These are phyloP conservation scores for Mrakiaceae sp. DNA, from an alignment of 1,284 basidiomycete species.

Conservation along the genomic window DNA sequence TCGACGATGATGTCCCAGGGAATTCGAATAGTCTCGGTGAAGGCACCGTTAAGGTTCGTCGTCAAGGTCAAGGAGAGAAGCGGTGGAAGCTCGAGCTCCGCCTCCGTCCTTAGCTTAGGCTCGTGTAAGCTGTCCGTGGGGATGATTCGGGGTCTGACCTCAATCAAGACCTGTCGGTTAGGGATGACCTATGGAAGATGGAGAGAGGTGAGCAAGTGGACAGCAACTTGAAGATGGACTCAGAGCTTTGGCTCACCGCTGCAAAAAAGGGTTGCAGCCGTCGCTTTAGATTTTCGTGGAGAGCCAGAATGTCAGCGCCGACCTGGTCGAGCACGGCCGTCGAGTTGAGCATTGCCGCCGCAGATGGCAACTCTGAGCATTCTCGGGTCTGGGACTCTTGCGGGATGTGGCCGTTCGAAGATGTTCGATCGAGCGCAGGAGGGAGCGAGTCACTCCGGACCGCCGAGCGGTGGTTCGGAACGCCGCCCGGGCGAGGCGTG, in stretches of 20 bases:
- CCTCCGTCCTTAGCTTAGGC: background rate
- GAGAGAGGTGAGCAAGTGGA: no score
- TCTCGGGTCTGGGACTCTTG: background rate
- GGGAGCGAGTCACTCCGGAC: background rate
- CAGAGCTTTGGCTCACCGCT: background rate
- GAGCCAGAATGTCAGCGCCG: conserved; percentile 38
- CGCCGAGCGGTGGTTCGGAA: background rate
- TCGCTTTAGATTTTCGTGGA: conserved; percentile 60
- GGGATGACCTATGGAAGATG: conserved; percentile 20
- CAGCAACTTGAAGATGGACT: no score
- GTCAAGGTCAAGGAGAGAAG: conserved; percentile 8
- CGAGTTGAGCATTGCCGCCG: conserved; percentile 2
- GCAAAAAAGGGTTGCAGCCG: conserved; percentile 60
- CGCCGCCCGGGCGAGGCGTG: background rate
- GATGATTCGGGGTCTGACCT: conserved; percentile 10
- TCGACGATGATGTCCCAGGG: conserved; percentile 16
- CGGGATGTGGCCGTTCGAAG: background rate
- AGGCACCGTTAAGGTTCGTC: conserved; percentile 17
- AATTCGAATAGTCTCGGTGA: conserved; percentile 15
- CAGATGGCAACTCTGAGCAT: conserved; percentile 16
- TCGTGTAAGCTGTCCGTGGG: background rate
- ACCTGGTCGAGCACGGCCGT: conserved; percentile 9
- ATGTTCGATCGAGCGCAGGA: conserved; percentile 1
- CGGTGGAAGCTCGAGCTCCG: background rate
- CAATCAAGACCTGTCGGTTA: conserved; percentile 25